Evolutionary conservation across 1,284 basidiomycete species (phyloP), one percentile per base, ranked within the genome.

Genomic region (Caloboletus inedulis): DNA sequence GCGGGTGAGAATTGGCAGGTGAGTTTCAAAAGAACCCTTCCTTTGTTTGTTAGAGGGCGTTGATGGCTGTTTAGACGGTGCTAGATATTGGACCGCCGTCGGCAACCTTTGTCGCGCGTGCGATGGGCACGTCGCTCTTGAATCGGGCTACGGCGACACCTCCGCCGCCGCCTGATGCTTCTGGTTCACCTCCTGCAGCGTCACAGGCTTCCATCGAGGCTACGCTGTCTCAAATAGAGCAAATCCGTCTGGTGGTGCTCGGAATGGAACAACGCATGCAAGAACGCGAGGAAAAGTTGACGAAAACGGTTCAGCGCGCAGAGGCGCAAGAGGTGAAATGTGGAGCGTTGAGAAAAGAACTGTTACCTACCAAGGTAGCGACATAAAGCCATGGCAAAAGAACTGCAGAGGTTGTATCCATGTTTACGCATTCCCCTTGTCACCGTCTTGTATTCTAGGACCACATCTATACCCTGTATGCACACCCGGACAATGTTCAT

Each of bases 1-100:
- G 83, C 80, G 1, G 87, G 87, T 0, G 80, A 84, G 50, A 85
- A 89, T 60, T 90, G 88, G 87, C 85, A 88, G 79, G 85, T 76
- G 40, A 8, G 43, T n/a, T 13, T 27, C 23, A 25, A 25, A 6
- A 25, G 6, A 25, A 25, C 23, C 23, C 3, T 6, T 25, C 23
- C 3, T 25, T 27, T 27, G 25, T 27, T 27, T 27, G 25, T 27
- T 7, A 6, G 25, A 27, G 3, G 16, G 4, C 4, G 43, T 12
- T 44, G 36, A 41, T 25, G 43, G 36, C 6, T 42, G 23, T n/a
- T 23, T 23, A 44, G 44, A 70, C 72, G n/a, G 74, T 75, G 29
- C 72, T 85, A 34, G 79, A 84, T 50, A 78, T 85, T 23, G 64
- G 73, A 0, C 73, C 77, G 10, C 43, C 69, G 6, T 60, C 71